Conservation (phyloP, 2,329 filamentous ascomycete genomes). For the Amesomyces nigricolor region DNA sequence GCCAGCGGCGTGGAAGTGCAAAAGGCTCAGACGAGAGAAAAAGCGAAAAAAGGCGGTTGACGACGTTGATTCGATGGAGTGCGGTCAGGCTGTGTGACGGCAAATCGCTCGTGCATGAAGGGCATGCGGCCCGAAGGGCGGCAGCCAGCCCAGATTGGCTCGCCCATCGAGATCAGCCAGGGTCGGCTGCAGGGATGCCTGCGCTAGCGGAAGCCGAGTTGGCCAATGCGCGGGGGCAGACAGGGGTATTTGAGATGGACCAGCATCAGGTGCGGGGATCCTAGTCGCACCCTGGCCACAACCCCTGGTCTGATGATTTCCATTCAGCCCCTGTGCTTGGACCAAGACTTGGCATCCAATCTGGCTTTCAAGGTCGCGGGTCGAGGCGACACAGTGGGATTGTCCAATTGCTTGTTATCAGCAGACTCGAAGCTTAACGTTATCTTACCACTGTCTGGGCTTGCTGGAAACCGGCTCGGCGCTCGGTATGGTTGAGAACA, state of each 20-base stretch:
- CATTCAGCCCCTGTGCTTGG: not conserved
- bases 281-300: conserved; percentile 5
- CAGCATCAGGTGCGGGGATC: conserved; percentile 7
- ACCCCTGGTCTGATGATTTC: not conserved
- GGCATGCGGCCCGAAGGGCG: conserved; percentile 41
- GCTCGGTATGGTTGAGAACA: too few species aligned
- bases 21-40: not conserved
- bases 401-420: not conserved
- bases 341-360: conserved; percentile 8
- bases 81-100: conserved; percentile 38
- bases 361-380: not conserved
- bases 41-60: conserved; percentile 19
- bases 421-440: not conserved
- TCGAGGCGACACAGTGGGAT: not conserved
- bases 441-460: not conserved
- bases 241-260: conserved; percentile 13
- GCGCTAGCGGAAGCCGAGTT: conserved; percentile 24
- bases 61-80: conserved; percentile 32
- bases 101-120: conserved; percentile 38
- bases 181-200: conserved; percentile 25
- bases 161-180: conserved; percentile 30
- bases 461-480: too few species aligned
- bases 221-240: conserved; percentile 26
- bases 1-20: not conserved
- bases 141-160: conserved; percentile 39